Percentiles rank a stretch among this genome's conserved stretches.
Evolutionary conservation across 169 alveolate genomes (phyloP).

Genomic region (Cryptosporidium sp.): DNA sequence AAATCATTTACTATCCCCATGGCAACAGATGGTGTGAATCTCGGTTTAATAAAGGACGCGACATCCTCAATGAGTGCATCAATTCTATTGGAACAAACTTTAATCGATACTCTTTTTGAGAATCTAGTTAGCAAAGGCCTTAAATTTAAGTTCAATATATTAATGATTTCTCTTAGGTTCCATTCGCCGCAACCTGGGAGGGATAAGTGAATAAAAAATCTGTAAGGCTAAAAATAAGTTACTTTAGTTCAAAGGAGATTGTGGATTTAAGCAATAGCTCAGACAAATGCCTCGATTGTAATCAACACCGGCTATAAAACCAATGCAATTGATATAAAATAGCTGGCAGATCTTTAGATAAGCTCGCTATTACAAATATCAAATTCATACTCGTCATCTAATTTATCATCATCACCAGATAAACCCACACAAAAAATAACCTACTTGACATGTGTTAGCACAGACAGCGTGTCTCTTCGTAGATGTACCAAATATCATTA

Average conservation of each 20-base stretch:
- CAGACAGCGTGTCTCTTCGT: neutral
- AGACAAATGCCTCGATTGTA: constrained; percentile 76
- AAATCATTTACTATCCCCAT: neutral
- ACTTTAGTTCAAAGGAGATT: neutral
- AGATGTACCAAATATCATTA: constrained; percentile 43
- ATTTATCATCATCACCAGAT: constrained; percentile 42
- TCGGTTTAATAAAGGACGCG: neutral
- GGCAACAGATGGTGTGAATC: constrained; percentile 36
- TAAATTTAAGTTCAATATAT: constrained; percentile 9
- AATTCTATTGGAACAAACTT: neutral
- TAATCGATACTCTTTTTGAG: neutral
- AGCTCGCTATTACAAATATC: neutral
- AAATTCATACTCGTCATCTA: constrained; percentile 75
- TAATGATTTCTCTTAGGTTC: neutral
- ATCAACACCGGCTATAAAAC: constrained; percentile 17
- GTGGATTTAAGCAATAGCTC: neutral
- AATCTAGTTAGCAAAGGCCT: neutral
- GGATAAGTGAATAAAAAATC: constrained; percentile 6
- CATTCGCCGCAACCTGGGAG: constrained; percentile 38
- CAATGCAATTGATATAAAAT: neutral
- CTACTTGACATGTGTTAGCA: constrained; percentile 17
- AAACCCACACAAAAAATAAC: neutral
- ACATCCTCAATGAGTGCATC: constrained; percentile 8
- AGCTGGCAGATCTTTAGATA: neutral
- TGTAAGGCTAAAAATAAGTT: constrained; percentile 25